Conservation (phyloP, 2,329 filamentous ascomycete species). For the Trichoderma atrobrunneum region DNA sequence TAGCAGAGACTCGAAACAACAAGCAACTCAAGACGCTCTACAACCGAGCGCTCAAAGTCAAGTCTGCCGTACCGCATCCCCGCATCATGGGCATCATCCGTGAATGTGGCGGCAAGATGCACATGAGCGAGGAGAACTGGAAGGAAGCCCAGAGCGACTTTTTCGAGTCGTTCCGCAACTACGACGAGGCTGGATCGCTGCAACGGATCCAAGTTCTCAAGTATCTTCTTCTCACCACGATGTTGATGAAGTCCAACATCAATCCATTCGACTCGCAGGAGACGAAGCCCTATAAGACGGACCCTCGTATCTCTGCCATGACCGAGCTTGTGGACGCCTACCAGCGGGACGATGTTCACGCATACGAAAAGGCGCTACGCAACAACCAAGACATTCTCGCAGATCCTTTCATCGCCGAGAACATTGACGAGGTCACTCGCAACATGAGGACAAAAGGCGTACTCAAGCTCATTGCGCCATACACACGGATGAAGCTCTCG, state of each 20-base stretch:
- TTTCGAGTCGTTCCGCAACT: conserved; percentile 98
- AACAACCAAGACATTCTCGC: conserved; percentile 84
- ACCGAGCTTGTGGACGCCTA: conserved; percentile 95
- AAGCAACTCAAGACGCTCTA: conserved; percentile 94
- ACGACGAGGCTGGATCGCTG: conserved; percentile 94
- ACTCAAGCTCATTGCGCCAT: conserved; percentile 88
- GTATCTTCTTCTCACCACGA: conserved; percentile 92
- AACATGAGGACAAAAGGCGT: conserved; percentile 98
- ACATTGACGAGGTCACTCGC: conserved; percentile 97
- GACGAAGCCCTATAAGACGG: conserved; percentile 96
- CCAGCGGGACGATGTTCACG: conserved; percentile 89
- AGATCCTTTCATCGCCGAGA: conserved; percentile 96
- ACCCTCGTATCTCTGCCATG: conserved; percentile 94
- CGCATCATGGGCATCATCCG: conserved; percentile 99
- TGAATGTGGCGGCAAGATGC: conserved; percentile 99
- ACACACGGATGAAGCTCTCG: conserved; percentile 82
- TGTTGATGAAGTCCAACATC: conserved; percentile 98
- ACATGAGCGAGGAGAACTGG: conserved; percentile 99
- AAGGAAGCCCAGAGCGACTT: conserved; percentile 96
- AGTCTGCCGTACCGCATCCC: conserved; percentile 95
- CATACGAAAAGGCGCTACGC: conserved; percentile 83
- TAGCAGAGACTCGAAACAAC: conserved; percentile 93
- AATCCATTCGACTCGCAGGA: conserved; percentile 99
- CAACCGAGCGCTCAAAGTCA: conserved; percentile 83
- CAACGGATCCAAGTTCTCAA: conserved; percentile 97